Conservation (phyloP, 805 yeast genomes). For the Groenewaldozyma tartarivorans region DNA sequence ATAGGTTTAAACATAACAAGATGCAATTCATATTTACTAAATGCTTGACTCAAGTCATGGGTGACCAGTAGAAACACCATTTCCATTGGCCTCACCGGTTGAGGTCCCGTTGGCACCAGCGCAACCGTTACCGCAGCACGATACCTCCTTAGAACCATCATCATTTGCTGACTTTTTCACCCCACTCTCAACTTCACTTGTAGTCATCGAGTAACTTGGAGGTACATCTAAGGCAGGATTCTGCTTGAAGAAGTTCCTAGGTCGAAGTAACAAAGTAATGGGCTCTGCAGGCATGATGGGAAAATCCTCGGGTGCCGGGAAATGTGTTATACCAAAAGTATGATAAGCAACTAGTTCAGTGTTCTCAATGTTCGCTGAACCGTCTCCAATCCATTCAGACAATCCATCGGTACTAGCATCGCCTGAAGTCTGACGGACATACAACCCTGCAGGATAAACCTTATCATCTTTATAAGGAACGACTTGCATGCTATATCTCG, state of each 20-base stretch:
- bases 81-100: too few species aligned
- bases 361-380: constrained; percentile 28
- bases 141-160: background rate
- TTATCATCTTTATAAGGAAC: constrained; percentile 66
- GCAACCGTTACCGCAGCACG: too few species aligned
- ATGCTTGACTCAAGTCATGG: too few species aligned
- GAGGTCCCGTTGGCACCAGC: too few species aligned
- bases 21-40: too few species aligned
- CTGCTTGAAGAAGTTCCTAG: constrained; percentile 68
- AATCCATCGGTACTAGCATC: constrained; percentile 20
- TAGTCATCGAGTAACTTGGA: constrained; percentile 49
- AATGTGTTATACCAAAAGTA: constrained; percentile 76
- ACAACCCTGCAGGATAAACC: constrained; percentile 63
- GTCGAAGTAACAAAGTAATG: constrained; percentile 62
- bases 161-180: background rate
- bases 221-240: constrained; percentile 70
- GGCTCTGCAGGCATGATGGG: constrained; percentile 86
- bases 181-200: constrained; percentile 32
- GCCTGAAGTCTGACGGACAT: constrained; percentile 29
- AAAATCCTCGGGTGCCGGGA: constrained; percentile 86
- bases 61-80: too few species aligned
- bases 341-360: constrained; percentile 71
- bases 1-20: too few species aligned
- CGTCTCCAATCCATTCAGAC: constrained; percentile 26
- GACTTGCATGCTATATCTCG: constrained; percentile 55